Conservation (phyloP, 73 alveolate genomes). For the Halteria grandinella region DNA sequence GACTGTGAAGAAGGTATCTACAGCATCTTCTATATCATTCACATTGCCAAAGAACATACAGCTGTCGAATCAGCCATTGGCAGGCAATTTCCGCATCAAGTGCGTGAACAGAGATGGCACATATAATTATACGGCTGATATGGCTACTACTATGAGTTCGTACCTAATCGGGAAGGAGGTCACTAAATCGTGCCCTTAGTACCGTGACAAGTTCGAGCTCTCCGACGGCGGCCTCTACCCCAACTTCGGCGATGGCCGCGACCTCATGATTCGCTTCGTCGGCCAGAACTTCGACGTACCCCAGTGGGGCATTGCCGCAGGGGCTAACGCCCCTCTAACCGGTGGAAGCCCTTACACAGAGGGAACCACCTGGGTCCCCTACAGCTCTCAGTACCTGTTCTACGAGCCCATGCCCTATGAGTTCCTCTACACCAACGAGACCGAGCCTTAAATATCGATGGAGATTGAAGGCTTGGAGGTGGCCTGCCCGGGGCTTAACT, state of each 20-base stretch:
- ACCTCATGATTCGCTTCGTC: constrained; percentile 2
- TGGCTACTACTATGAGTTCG: background rate
- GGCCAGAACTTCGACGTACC: background rate
- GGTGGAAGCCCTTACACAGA: background rate
- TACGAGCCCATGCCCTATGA: constrained; percentile 50
- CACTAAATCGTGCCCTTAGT: background rate
- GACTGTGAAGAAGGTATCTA: too few species aligned
- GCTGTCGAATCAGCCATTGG: background rate
- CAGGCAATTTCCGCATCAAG: background rate
- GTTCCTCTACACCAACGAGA: constrained; percentile 1
- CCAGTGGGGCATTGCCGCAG: background rate
- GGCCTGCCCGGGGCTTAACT: constrained; percentile 11
- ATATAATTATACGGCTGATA: background rate
- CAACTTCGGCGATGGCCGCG: constrained; percentile 26
- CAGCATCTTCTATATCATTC: too few species aligned
- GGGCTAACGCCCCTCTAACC: background rate
- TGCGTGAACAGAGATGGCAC: background rate
- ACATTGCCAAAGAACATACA: background rate
- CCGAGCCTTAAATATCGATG: constrained; percentile 10
- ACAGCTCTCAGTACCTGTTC: background rate
- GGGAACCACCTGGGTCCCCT: background rate
- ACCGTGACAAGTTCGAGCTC: constrained; percentile 10
- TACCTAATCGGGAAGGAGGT: background rate
- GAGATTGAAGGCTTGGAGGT: constrained; percentile 19
- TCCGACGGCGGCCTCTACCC: background rate